Base-by-base conservation (phyloP, 805 yeast genomes). In the Yamadazyma kitorensis region DNA sequence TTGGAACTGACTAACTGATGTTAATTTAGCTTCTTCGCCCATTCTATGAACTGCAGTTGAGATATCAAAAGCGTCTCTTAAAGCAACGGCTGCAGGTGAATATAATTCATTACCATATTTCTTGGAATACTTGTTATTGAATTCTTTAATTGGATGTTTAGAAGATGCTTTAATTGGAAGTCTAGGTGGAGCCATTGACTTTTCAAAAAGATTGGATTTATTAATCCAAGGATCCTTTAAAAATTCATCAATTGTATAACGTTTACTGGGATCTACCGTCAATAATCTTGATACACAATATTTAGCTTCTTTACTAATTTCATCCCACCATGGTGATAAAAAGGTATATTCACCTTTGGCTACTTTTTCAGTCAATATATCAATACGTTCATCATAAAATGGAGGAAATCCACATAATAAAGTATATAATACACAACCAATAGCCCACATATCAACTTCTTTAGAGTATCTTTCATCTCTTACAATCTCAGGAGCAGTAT, bases 391-490 rank as follows among this genome's bases (percentile, higher is more conserved):
- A 53, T 86, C 94, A 59, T 88, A 93, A 54, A 93, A 93, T 4
- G 98, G 98, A 1, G 98, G 98, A 62, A 93, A 93, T 3, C 98
- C 98, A 64, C 98, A 93, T 22, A 93, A 65, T 27, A 93, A 67
- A 0, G 98, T 93, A 55, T 93, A 93, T 36, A 93, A 63, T 0
- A 93, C 96, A 63, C 98, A 93, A 0, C 98, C 98, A 35, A 93
- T 68, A 4, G 97, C 97, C 98, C 98, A 93, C 93, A 93, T 86
- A 57, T 93, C 98, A 23, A 93, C 98, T 44, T 88, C 83, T 64
- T 86, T 87, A 2, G 96, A 85, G 55, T 93, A 93, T 29, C 80
- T 73, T 64, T 89, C 95, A 58, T 93, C 98, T 45, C 83, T 80
- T 25, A 93, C 98, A 48, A 93, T 91, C 59, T 93, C 98, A 0